These are phyloP conservation scores for Diplodia mutila DNA, from an alignment of 2,329 filamentous ascomycete genomes.

Conservation along the genomic window DNA sequence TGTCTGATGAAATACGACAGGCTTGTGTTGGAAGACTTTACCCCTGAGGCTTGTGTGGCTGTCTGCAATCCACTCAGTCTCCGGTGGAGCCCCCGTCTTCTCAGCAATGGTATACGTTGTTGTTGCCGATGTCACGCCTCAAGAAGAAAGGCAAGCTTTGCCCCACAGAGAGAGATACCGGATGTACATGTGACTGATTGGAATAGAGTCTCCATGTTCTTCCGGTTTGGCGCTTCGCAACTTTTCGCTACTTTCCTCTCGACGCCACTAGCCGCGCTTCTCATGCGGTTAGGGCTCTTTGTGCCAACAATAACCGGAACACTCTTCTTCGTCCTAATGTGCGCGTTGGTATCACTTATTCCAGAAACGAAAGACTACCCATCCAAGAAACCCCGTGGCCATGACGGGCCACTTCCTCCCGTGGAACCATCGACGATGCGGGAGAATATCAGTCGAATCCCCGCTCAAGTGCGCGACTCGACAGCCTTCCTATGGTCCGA, in stretches of 20 bases:
- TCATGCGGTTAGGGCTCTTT: conserved; percentile 42
- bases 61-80: conserved; percentile 35
- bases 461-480: conserved; percentile 28
- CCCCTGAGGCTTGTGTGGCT: conserved; percentile 39
- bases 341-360: conserved; percentile 30
- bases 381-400: background rate
- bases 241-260: conserved; percentile 36
- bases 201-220: conserved; percentile 35
- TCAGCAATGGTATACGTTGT: conserved; percentile 35
- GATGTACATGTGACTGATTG: background rate
- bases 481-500: conserved; percentile 37
- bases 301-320: conserved; percentile 36
- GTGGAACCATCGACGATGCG: background rate
- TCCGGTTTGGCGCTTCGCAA: conserved; percentile 36
- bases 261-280: conserved; percentile 38
- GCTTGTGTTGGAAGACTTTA: conserved; percentile 41
- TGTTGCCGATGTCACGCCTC: conserved; percentile 37
- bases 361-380: conserved; percentile 41
- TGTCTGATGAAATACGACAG: conserved; percentile 9
- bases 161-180: background rate
- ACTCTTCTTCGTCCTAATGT: background rate
- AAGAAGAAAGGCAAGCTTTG: conserved; percentile 28
- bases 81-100: conserved; percentile 34
- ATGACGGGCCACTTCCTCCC: background rate
- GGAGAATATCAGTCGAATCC: background rate